Evolutionary conservation across 2,329 filamentous ascomycete species (phyloP), one percentile per base, ranked within the genome.

Genomic region (Fusarium sp.): DNA sequence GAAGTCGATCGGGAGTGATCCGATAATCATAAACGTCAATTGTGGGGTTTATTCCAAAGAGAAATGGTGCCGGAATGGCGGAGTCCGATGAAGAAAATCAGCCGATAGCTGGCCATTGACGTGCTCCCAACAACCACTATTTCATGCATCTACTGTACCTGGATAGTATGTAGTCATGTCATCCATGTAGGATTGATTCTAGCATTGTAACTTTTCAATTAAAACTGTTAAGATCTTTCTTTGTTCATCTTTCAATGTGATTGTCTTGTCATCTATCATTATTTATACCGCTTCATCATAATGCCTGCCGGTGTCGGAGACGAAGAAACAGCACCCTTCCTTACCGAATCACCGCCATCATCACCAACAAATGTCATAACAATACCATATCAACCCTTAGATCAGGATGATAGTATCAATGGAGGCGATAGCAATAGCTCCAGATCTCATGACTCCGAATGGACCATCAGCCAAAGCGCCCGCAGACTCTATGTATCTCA

Each of bases 401-500:
- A 29, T 8, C 56, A 53, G 8, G 34, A 34, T 20, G 20, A 25
- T 15, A 41, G 25, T n/a, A 49, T 25, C 16, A 53, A 51, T 22
- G 44, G 16, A 16, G 27, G 47, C 3, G 6, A 25, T 5, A n/a
- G 13, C 15, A 29, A 34, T 25, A 18, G 8, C 10, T 30, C 20
- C 13, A 30, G 45, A 3, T 16, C 24, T 5, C 12, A 34, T 8
- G 29, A 44, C n/a, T 15, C 34, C 3, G 25, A 13, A 12, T 72
- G 70, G 74, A 63, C 70, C 0, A 43, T 75, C 4, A 45, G 25
- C 20, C 66, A 74, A 8, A 75, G 70, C 59, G 66, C 73, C 11
- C 67, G 69, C 1, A 67, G 80, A 1, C 82, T 91, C 9, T 91
- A 90, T 73, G 74, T 82, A 2, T 91, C 88, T 0, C 89, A 91